Base-by-base conservation (phyloP, 768 basidiomycete species). In the Lactarius akahatsu region DNA sequence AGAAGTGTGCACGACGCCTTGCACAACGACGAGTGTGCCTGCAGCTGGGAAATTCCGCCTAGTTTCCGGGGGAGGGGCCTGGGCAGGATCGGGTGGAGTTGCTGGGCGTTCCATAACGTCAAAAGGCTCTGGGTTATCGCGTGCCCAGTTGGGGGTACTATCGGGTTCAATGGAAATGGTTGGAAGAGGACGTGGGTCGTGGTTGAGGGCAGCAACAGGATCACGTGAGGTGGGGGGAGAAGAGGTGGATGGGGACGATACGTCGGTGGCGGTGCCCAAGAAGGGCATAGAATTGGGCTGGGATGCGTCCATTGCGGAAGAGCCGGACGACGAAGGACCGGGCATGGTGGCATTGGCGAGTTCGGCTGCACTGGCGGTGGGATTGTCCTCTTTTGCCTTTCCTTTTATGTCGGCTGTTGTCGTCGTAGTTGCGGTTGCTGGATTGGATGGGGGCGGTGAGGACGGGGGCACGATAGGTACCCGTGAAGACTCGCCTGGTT, bases 1-100 rank as follows among this genome's bases (percentile, higher is more conserved):
- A 4, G 87, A 87, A 0, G 90, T 91, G 68, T 91, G 89, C 0
- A 91, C 90, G 47, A 91, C 89, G 58, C 90, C 90, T 75, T 92
- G 90, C 0, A 92, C 90, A 41, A 92, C 89, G 30, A 92, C 90
- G 3, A 92, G 81, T 2, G 90, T 91, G 16, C 90, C 89, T 0
- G 89, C 86, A 0, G 89, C 86, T 41, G 89, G 88, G 73, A 90
- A 90, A 63, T 82, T 81, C 26, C 83, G 77, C n/a, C 70, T 47
- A 23, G 63, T 56, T 30, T 63, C 50, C 15, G 70, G 71, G 34
- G 74, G 72, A 38, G 74, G 59, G 41, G 72, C 64, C 59, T 73
- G 66, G 28, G 75, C 71, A 56, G 75, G 61, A 15, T 62, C 57
- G 68, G 65, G 55, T 50, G 60, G 50, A 2, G 66, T 61, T 4